Evolutionary conservation across 2,329 filamentous ascomycete species (phyloP), one percentile per base, ranked within the genome.

Genomic region (Cyphellophora attinorum): DNA sequence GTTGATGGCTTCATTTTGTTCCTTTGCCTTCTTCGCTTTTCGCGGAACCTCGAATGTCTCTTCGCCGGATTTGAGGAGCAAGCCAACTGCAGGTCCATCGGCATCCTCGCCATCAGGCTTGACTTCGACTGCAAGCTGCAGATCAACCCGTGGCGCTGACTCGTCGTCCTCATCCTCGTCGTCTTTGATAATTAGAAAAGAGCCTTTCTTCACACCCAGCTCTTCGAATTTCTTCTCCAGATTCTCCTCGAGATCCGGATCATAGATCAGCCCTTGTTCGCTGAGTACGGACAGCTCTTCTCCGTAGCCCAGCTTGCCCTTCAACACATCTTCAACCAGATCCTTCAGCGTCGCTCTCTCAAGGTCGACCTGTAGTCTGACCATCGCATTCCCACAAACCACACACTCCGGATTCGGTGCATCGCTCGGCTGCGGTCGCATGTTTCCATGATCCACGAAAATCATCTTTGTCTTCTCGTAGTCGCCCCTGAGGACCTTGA

Each of bases 221-320:
- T 94, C 83, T 16, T 60, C 68, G 33, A 98, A 70, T 41, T 81
- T 86, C 64, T 85, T 93, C 1, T 67, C 58, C 1, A 96, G 64
- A 50, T 95, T 93, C 38, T 93, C 84, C 4, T 85, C 85, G 51
- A 93, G 76, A 37, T 96, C 91, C 1, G 79, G 74, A 50, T 96
- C 91, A 50, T 93, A 96, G 27, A 96, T 68, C n/a, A 88, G 68
- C 33, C 80, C 80, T 6, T 72, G 66, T 5, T 85, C 79, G 38
- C 74, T 85, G 51, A 73, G 81, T 38, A 96, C 64, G 3, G 79
- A 80, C 44, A 96, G 75, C 34, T 94, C 86, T 38, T 86, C 78
- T 4, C 78, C 76, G 52, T 91, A 95, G 3, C 79, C 79, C 2
- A 95, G 63, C 44, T 85, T 68, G 3, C 63, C 47, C 44, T 75